phyloP scores from a whole-genome alignment of 352 stramenopile species.

The Phytophthora ramorum region DNA sequence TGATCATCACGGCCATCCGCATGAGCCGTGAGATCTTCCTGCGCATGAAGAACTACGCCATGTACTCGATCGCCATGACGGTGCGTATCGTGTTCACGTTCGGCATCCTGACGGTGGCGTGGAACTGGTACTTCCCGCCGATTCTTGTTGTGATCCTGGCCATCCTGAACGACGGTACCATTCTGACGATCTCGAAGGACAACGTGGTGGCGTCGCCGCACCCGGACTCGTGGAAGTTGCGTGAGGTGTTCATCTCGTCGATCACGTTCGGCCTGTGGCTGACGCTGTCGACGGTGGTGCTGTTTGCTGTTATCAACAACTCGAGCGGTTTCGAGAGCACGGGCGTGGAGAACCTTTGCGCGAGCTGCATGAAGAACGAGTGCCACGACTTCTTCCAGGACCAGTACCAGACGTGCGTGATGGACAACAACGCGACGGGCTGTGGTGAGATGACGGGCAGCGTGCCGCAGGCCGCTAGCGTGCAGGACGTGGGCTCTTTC shows the following conservation, averaged over 20 bases:
- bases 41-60: too few relatives aligned
- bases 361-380: slow-evolving; percentile 59
- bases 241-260: slow-evolving; percentile 73
- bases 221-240: slow-evolving; percentile 79
- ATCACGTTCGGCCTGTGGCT: slow-evolving; percentile 77
- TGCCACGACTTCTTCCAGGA: slow-evolving; percentile 69
- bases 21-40: slow-evolving; percentile 83
- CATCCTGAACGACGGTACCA: too few relatives aligned
- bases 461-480: slow-evolving; percentile 45
- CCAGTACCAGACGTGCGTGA: slow-evolving; percentile 58
- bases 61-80: too few relatives aligned
- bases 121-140: too few relatives aligned
- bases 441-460: slow-evolving; percentile 72
- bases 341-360: slow-evolving; percentile 72
- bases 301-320: slow-evolving; percentile 71
- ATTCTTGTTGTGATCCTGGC: too few relatives aligned
- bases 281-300: slow-evolving; percentile 65
- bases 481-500: slow-evolving; percentile 50
- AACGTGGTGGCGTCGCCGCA: too few relatives aligned
- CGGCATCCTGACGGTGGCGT: too few relatives aligned
- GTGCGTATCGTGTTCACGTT: too few relatives aligned
- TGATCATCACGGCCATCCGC: slow-evolving; percentile 91
- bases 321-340: slow-evolving; percentile 57
- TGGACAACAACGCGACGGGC: slow-evolving; percentile 49
- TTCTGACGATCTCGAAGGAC: too few relatives aligned